These are phyloP conservation scores for Carex myosuroides DNA, from an alignment of 176 grass and related monocot genomes.

Conservation along the genomic window DNA sequence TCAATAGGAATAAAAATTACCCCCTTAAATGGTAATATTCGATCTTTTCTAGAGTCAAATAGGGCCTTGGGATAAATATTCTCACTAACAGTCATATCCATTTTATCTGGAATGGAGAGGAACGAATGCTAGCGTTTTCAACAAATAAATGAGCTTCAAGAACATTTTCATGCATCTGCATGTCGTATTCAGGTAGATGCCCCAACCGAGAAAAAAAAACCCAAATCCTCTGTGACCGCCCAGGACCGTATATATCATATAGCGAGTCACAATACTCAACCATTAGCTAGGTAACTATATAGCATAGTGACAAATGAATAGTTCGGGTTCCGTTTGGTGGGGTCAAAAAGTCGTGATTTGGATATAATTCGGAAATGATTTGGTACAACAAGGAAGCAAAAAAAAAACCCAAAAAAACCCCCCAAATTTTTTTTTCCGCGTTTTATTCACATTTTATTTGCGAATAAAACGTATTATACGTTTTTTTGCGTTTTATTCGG, in stretches of 20 bases:
- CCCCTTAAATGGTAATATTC: background rate
- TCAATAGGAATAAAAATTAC: background rate
- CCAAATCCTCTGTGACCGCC: background rate
- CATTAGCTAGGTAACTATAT: too few relatives aligned
- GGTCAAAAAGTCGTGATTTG: too few relatives aligned
- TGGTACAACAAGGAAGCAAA: too few relatives aligned
- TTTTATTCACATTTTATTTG: too few relatives aligned
- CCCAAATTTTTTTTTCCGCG: too few relatives aligned
- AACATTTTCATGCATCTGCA: slow-evolving; percentile 21
- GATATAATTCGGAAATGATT: too few relatives aligned
- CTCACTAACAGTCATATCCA: background rate
- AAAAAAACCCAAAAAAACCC: too few relatives aligned
- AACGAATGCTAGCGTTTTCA: background rate
- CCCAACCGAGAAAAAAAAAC: background rate
- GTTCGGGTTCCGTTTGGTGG: too few relatives aligned
- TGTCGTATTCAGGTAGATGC: slow-evolving; percentile 21
- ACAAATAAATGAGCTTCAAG: slow-evolving; percentile 1
- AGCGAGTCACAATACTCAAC: background rate
- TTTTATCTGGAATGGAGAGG: background rate
- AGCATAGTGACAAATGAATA: too few relatives aligned
- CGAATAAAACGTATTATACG: too few relatives aligned
- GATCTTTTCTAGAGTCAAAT: too few relatives aligned
- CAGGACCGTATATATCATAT: background rate
- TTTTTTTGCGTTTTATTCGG: too few relatives aligned
- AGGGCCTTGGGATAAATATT: background rate